phyloP scores from a whole-genome alignment of 805 yeast species.

The Candida berthetii region DNA sequence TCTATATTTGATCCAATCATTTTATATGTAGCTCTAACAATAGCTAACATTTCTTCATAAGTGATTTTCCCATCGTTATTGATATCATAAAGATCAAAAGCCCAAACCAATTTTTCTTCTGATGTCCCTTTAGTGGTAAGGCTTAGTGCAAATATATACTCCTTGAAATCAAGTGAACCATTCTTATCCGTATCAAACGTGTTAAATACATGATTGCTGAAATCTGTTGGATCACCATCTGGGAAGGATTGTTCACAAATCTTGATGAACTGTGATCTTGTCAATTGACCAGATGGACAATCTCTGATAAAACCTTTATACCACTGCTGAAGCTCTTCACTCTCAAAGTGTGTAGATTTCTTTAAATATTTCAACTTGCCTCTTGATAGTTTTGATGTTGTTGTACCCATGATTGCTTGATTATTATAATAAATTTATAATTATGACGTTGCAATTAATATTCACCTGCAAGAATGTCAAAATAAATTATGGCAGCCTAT shows the following conservation, averaged over 20 bases:
- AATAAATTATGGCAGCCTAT: too few relatives aligned
- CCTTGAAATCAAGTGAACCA: conserved; percentile 85
- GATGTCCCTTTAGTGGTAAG: conserved; percentile 80
- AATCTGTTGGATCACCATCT: conserved; percentile 93
- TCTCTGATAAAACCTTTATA: conserved; percentile 93
- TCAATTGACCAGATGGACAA: conserved; percentile 85
- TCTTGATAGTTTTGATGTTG: conserved; percentile 85
- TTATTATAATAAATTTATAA: too few relatives aligned
- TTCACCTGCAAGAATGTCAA: too few relatives aligned
- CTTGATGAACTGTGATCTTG: conserved; percentile 82
- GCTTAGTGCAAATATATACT: conserved; percentile 83
- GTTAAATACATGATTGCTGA: conserved; percentile 80
- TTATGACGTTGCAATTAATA: too few relatives aligned
- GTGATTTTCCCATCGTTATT: conserved; percentile 72
- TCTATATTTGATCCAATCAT: conserved; percentile 90
- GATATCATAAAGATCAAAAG: conserved; percentile 81
- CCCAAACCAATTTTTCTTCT: conserved; percentile 86
- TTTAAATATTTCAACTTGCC: conserved; percentile 83
- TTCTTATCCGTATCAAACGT: conserved; percentile 80
- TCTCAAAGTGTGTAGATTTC: conserved; percentile 85
- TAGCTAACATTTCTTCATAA: conserved; percentile 72
- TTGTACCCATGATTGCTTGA: conserved; percentile 74
- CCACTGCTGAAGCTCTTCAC: conserved; percentile 96
- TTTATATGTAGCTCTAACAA: conserved; percentile 80
- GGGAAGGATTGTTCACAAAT: conserved; percentile 97